These are phyloP conservation scores for Lachnellula arida DNA, from an alignment of 2,329 filamentous ascomycete genomes.

Conservation along the genomic window DNA sequence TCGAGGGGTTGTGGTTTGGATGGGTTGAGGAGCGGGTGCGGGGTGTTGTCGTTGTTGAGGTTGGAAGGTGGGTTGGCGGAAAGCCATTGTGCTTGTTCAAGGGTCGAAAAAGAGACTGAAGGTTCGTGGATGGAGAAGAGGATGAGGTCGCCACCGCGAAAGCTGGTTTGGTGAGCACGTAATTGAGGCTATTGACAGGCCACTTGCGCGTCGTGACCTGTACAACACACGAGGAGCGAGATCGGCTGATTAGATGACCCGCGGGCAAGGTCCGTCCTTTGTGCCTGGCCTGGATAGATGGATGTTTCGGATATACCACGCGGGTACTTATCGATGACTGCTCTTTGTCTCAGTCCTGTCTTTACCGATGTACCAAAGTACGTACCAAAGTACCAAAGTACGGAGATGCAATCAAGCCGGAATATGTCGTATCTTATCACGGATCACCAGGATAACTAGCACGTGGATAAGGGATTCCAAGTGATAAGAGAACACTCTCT, in stretches of 20 bases:
- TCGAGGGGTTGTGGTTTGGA: constrained; percentile 29
- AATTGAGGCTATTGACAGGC: neutral
- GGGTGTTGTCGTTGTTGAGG: constrained; percentile 44
- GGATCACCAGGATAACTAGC: too few relatives aligned
- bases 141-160: neutral
- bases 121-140: neutral
- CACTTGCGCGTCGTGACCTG: neutral
- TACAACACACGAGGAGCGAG: neutral
- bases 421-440: too few relatives aligned
- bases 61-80: constrained; percentile 55
- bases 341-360: too few relatives aligned
- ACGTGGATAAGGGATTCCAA: too few relatives aligned
- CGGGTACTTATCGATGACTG: too few relatives aligned
- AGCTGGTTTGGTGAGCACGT: too few relatives aligned
- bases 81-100: constrained; percentile 43
- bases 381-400: too few relatives aligned
- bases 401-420: too few relatives aligned
- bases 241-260: neutral
- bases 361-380: too few relatives aligned
- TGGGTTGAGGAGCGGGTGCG: constrained; percentile 28
- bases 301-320: too few relatives aligned
- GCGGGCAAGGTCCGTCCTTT: too few relatives aligned
- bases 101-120: neutral
- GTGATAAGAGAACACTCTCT: too few relatives aligned
- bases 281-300: neutral